Conservation (phyloP, 345 rosid genomes). For the Geranium rotundifolium region DNA sequence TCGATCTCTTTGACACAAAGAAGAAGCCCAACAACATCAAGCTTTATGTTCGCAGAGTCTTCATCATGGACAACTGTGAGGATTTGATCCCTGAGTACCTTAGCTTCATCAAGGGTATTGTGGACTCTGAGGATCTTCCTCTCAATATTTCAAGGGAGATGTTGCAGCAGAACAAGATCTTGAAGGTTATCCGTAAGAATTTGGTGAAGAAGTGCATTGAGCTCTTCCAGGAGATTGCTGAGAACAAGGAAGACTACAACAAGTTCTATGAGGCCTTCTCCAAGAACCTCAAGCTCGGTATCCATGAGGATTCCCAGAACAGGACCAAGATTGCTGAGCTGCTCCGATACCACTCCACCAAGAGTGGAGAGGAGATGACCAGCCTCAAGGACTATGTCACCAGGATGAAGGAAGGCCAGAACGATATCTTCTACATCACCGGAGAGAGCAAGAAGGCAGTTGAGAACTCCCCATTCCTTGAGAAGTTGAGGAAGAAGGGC, state of each 20-base stretch:
- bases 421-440: slow-evolving; percentile 16
- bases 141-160: slow-evolving; percentile 15
- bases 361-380: slow-evolving; percentile 19
- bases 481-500: slow-evolving; percentile 13
- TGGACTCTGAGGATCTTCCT: slow-evolving; percentile 15
- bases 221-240: slow-evolving; percentile 15
- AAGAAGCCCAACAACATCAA: slow-evolving; percentile 20
- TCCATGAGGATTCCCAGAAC: slow-evolving; percentile 11
- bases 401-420: slow-evolving; percentile 19
- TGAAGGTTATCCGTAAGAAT: slow-evolving; percentile 16
- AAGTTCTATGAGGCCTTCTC: slow-evolving; percentile 13
- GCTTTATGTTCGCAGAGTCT: slow-evolving; percentile 15
- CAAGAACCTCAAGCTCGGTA: slow-evolving; percentile 11
- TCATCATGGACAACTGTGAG: slow-evolving; percentile 19
- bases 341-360: slow-evolving; percentile 14
- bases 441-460: slow-evolving; percentile 18
- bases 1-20: slow-evolving; percentile 15
- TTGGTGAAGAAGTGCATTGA: slow-evolving; percentile 17
- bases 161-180: slow-evolving; percentile 20
- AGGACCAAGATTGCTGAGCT: slow-evolving; percentile 10
- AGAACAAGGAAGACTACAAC: slow-evolving; percentile 17
- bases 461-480: slow-evolving; percentile 18
- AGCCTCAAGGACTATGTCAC: slow-evolving; percentile 20
- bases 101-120: slow-evolving; percentile 15
- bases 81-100: slow-evolving; percentile 15